phyloP scores from a whole-genome alignment of 441 rosid genomes.

The Pelargonium australe region DNA sequence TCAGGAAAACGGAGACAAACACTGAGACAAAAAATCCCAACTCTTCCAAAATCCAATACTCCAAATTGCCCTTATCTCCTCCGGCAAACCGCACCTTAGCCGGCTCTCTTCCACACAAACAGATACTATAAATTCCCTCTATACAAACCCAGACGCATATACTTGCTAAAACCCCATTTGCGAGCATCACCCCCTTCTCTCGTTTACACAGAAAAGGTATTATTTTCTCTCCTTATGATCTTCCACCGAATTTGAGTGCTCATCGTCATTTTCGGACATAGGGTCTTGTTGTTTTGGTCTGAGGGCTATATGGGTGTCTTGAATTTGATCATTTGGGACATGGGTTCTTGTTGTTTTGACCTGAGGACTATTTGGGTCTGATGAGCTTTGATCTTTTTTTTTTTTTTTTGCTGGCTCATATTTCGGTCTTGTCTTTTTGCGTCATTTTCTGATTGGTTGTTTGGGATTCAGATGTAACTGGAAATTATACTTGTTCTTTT shows the following conservation, averaged over 20 bases:
- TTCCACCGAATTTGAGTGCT: background rate
- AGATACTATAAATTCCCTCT: background rate
- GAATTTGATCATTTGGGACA: background rate
- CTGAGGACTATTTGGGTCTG: background rate
- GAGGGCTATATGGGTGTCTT: background rate
- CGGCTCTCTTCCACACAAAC: background rate
- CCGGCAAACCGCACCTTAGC: background rate
- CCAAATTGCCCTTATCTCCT: too few species aligned
- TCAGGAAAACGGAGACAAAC: too few species aligned
- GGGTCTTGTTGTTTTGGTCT: background rate
- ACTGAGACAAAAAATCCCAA: too few species aligned
- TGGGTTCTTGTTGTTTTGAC: background rate
- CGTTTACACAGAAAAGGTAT: background rate
- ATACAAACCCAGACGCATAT: background rate
- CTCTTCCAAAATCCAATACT: too few species aligned
- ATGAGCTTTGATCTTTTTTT: background rate
- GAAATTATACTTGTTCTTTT: background rate
- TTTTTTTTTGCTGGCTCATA: background rate
- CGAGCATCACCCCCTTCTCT: background rate
- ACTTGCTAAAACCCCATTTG: background rate
- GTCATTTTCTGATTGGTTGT: background rate
- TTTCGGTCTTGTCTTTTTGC: background rate
- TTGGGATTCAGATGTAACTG: background rate
- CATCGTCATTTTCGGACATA: background rate
- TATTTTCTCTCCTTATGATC: background rate